Conservation (phyloP, 257 asterid species). For the Nicotiana attenuata region DNA sequence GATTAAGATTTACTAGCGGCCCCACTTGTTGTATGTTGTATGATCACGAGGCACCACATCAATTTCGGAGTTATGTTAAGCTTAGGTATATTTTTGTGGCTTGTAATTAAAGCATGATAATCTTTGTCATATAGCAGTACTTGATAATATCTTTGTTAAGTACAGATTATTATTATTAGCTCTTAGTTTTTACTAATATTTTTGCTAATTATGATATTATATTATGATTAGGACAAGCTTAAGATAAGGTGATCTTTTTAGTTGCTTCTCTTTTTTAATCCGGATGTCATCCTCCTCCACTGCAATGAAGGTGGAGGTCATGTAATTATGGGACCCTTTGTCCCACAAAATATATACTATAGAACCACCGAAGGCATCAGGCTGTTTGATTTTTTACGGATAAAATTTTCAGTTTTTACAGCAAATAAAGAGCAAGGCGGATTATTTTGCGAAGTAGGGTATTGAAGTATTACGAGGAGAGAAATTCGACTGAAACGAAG, state of each 20-base stretch:
- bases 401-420: too few species aligned
- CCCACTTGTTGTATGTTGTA: background rate
- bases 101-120: background rate
- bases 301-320: too few species aligned
- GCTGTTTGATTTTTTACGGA: too few species aligned
- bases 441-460: too few species aligned
- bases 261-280: background rate
- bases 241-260: background rate
- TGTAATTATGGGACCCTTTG: too few species aligned
- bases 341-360: too few species aligned
- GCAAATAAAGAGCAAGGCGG: too few species aligned
- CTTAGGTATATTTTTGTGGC: background rate
- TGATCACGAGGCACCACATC: background rate
- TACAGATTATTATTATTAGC: background rate
- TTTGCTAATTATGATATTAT: background rate
- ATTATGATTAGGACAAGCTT: too few species aligned
- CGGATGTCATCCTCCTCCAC: too few species aligned
- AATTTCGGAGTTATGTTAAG: background rate
- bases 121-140: background rate
- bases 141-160: background rate
- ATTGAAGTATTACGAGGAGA: too few species aligned
- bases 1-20: background rate
- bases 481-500: too few species aligned
- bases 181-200: background rate
- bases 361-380: too few species aligned